Evolutionary conservation across 1,139 yeast genomes (phyloP), one percentile per base, ranked within the genome.

Genomic region (Candida freyschussii): DNA sequence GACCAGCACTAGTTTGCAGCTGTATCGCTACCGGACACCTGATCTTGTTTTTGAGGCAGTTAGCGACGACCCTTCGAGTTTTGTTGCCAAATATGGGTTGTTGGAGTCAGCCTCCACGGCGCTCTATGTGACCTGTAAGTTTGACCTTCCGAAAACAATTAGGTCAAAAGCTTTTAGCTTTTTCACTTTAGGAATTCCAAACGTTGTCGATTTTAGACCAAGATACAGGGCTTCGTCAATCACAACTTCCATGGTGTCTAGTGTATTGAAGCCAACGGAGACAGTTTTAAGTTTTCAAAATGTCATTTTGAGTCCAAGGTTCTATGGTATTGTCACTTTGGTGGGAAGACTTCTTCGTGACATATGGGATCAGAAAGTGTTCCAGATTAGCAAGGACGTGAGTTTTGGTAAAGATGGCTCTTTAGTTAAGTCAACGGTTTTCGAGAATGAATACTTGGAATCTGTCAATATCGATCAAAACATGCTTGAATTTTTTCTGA

Each of bases 101-200:
- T 65, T 74, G 15, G 97, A 91, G 58, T 78, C 95, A 2, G 89
- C 96, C 52, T 81, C 95, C 0, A 79, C 91, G 7, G 83, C 95
- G 12, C 65, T 91, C 36, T 82, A 82, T 47, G 75, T 86, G 37
- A 83, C 95, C 2, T 83, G 95, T 45, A 77, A 84, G 34, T 75
- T 74, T 48, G 78, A 78, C 20, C 70, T 72, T 36, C 60, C 82
- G 0, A 85, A 78, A 46, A 51, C 59, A 2, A 59, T 66, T 25
- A 60, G 64, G 47, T 52, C 63, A 3, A 55, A 53, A 31, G 62
- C 66, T 3, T 51, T 62, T 30, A 59, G 57, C 17, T 63, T 62
- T 33, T 59, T 58, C 43, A 56, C 63, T 6, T 47, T 59, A 13
- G 65, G 65, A 17, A 48, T 60, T 32, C 64, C 64, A 28, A 60